Base-by-base conservation (phyloP, 2,329 filamentous ascomycete genomes). In the Diaporthe eres region DNA sequence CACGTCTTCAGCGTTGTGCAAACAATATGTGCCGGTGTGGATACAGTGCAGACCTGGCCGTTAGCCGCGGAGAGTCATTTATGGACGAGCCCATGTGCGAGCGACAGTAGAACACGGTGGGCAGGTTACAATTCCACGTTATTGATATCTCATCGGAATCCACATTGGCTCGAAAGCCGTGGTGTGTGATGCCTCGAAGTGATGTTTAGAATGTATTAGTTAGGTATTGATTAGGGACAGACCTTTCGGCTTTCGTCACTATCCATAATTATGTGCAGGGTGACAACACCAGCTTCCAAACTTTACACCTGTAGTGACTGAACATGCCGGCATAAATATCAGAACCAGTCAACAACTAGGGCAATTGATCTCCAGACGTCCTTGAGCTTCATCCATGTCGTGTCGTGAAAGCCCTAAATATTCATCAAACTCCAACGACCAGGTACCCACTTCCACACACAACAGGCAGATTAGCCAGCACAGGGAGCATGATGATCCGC, bases 241-340 rank as follows among this genome's bases (percentile, higher is more conserved):
- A 34, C 39, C 25, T n/a, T n/a, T 34, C 19, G 17, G 44, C 28
- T 44, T 13, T 22, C 61, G n/a, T n/a, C 28, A 12, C 17, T 34
- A 22, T 15, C 47, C 19, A 67, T n/a, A 37, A 49, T 31, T 51
- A 68, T 68, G 34, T 68, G 47, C 63, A 68, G 12, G 47, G 63
- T 25, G 31, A 28, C 4, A 53, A 25, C 31, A 53, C 44, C 13
- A 17, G 19, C 31, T 68, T 61, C 47, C 31, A 25, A n/a, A 12
- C 28, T 68, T 53, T 53, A 53, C 47, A 68, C 15, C 28, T 68
- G 63, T 68, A 68, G 47, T 15, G 63, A 68, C 47, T 51, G 63
- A 68, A 31, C 12, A 53, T 53, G 44, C 19, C 53, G 31, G 22
- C 9, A 51, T 51, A 12, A 4, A 17, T 17, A 37, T n/a, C 19